phyloP scores from a whole-genome alignment of 768 basidiomycete species.

The Leccinum rimulosum region DNA sequence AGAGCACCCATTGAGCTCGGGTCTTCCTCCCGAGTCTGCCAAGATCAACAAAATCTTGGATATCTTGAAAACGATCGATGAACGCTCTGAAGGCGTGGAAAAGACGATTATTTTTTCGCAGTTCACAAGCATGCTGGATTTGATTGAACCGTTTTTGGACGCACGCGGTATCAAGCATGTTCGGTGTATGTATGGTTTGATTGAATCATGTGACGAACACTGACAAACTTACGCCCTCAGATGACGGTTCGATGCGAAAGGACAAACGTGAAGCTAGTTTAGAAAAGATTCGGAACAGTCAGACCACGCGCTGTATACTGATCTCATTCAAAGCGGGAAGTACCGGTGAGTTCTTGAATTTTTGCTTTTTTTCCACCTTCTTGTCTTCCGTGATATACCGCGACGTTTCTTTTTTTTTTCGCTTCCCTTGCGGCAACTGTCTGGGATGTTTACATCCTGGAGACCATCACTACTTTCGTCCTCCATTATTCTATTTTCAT shows the following conservation, averaged over 20 bases:
- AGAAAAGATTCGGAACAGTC: slow-evolving; percentile 63
- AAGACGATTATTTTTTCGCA: slow-evolving; percentile 98
- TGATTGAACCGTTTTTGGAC: slow-evolving; percentile 82
- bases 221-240: slow-evolving; percentile 39
- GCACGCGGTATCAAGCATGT: slow-evolving; percentile 68
- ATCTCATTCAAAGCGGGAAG: slow-evolving; percentile 97
- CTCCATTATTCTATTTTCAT: not conserved
- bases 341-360: slow-evolving; percentile 55
- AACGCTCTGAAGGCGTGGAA: slow-evolving; percentile 56
- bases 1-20: slow-evolving; percentile 18
- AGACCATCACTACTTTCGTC: not conserved
- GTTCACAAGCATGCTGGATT: slow-evolving; percentile 82
- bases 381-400: not conserved
- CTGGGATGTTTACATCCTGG: not conserved
- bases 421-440: not conserved
- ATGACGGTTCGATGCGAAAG: slow-evolving; percentile 85
- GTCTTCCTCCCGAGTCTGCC: slow-evolving; percentile 68
- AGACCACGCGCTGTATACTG: slow-evolving; percentile 68
- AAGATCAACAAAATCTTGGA: slow-evolving; percentile 85
- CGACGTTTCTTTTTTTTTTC: not conserved
- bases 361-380: not conserved
- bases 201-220: not conserved
- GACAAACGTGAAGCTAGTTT: slow-evolving; percentile 75
- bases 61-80: slow-evolving; percentile 63
- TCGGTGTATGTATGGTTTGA: slow-evolving; percentile 64